Base-by-base conservation (phyloP, 257 asterid genomes). In the Scutellaria baicalensis region DNA sequence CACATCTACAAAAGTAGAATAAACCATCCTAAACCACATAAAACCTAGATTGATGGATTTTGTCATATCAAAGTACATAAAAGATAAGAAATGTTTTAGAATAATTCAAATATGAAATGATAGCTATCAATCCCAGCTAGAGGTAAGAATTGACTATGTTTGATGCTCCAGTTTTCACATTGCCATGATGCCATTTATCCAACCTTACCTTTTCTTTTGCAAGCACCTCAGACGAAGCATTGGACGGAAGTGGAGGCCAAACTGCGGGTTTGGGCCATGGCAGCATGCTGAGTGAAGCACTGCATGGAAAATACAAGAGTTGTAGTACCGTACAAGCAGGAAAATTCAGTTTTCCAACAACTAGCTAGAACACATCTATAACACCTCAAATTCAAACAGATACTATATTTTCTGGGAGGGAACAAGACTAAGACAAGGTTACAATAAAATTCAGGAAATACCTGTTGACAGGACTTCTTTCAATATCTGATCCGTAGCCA, bases 241-340 rank as follows among this genome's bases (percentile, higher is more conserved):
- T 81, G 40, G 97, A 50, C 57, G 99, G 99, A 73, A 94, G 90
- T 73, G 94, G 75, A 69, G 99, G 99, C 99, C 97, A 94, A 73
- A 86, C 88, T 77, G 88, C 91, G 48, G 95, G 97, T 85, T 94
- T 94, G 43, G 99, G 97, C 99, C 99, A 94, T 18, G 96, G 94
- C 67, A 94, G 82, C 95, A 91, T 91, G 88, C 99, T 94, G 75
- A 94, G 96, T 33, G 95, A 78, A 81, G 99, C 97, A 78, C 99
- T 94, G 90, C 69, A 68, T 76, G 77, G 39, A 66, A 68, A 48
- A 69, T 47, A 56, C 56, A 68, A 64, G 42, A 50, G 63, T 59
- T 54, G 54, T 40, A 50, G 68, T 38, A 77, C 59, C 44, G 59
- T 33, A 52, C 58, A 78, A 68, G 62, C 57, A 61, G 60, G 77